Evolutionary conservation across 2,329 filamentous ascomycete genomes (phyloP), one percentile per base, ranked within the genome.

Genomic region (Coniella lustricola): DNA sequence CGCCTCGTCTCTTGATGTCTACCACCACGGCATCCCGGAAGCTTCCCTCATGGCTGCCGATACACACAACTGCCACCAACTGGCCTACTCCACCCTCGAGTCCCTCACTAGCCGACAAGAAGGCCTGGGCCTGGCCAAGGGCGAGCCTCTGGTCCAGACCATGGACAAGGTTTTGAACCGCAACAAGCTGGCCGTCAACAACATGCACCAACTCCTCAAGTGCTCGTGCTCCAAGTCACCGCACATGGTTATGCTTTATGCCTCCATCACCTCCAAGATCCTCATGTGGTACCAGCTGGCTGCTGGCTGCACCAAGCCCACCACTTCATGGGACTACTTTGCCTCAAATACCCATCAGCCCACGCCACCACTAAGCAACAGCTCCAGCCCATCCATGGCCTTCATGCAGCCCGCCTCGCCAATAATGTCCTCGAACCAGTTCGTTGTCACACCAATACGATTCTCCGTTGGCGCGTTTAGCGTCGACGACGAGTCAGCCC

Each of bases 241-340:
- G 4, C 46, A 52, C 47, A 44, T 50, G 40, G 50, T 47, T 25
- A 52, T 52, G 50, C 50, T 52, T 14, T 52, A 52, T 20, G 50
- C 50, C 10, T 50, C 46, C 38, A 52, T 52, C 50, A 52, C 47
- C 10, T 52, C 50, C 42, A 52, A 52, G 50, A 49, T 52, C 38
- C 50, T 52, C 38, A 52, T 52, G 50, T 50, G 50, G 46, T 52
- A 52, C 43, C 50, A 52, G 42, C 46, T 52, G 33, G 50, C 47
- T 4, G 46, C 50, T 21, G 50, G 50, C 16, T 52, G 50, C 43
- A 42, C 46, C 22, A 50, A 22, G 29, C 34, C 43, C 38, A 43
- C 33, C 16, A 49, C 41, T 29, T 31, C 49, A 18, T 52, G 50
- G 50, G 50, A 52, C 41, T 46, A 45, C 50, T 46, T 52, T 29